Evolutionary conservation across 495 filamentous ascomycete genomes (phyloP), one percentile per base, ranked within the genome.

Genomic region (Penicillium fimorum): DNA sequence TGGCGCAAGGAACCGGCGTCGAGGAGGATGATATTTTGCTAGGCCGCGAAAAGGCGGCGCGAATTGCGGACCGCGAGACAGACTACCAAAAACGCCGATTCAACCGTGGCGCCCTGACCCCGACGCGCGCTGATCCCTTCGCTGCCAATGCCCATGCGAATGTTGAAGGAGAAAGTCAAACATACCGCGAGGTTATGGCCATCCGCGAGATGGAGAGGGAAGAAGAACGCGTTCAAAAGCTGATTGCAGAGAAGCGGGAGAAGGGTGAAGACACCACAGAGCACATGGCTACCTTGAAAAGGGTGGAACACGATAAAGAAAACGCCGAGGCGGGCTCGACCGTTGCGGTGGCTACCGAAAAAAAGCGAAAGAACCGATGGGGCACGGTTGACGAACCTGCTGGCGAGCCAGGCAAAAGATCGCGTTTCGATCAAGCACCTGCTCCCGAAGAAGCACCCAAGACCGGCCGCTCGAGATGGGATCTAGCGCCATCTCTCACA

Each of bases 11-110:
- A 47, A 83, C 82, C 56, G 89, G 89, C 41, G 90, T 91, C 22
- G 90, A 92, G 69, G 93, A 97, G 70, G 92, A 94, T 60, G 95
- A 99, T 66, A 88, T 91, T 12, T 77, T 99, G 58, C 78, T 91
- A 35, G 88, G 87, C 30, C 87, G 90, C 67, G 94, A 97, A 75
- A 88, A 94, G 75, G 85, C 88, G 69, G 90, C 87, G 22, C 86
- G 91, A 64, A 96, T 99, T 69, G 82, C 87, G 18, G 90, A 92
- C 62, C 85, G 95, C 57, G 92, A 97, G 78, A 95, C 92, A 53
- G 93, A 97, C 67, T 99, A 99, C 67, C 95, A 99, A 74, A 96
- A 96, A 76, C 90, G 92, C 53, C 84, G 91, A 48, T 91, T 93
- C 66, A 83, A 94, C 64, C 90, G 94, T 45, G 88, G 85, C 50